Base-by-base conservation (phyloP, 1,284 basidiomycete genomes). In the Ganoderma meredithae region DNA sequence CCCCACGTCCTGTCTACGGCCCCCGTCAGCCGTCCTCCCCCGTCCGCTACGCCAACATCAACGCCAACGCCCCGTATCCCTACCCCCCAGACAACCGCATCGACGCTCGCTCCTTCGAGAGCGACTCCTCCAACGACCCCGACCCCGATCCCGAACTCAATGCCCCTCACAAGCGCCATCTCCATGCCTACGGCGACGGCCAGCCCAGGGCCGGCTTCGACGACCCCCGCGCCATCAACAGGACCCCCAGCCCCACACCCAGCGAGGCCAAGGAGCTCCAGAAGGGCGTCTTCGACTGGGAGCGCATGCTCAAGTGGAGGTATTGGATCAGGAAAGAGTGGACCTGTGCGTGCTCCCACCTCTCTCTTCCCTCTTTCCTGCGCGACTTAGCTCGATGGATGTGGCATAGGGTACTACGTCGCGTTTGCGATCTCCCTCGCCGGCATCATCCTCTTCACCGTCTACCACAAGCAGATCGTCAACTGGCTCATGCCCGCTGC, bases 381-480 rank as follows among this genome's bases (percentile, higher is more conserved):
- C 56, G 22, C 19, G 53, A 3, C 10, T 58, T 5, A 27, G 60
- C 62, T 58, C 69, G 7, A 10, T 55, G 31, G 41, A 67, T 25
- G 60, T n/a, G 52, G 25, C 52, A 1, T 58, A 67, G 64, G 66
- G 68, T 69, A 69, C 69, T 72, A 72, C 53, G 53, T 83, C 56
- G 68, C 75, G 27, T 71, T 67, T 68, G 70, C 74, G 17, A 63
- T 81, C 63, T 69, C 77, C 60, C 65, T 79, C 19, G 79, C 83
- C 40, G 67, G 87, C 47, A 82, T 85, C 27, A 80, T 81, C 17
- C 82, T 90, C 56, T 84, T 91, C 79, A 84, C 86, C 2, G 76
- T 90, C 36, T 90, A 84, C 75, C 81, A 82, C 72, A 79, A 81
- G 39, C 81, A 89, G 80, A 90, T 92, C 68, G 85, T 91, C 63